These are phyloP conservation scores for Leccinum aurantiacum DNA, from an alignment of 768 basidiomycete genomes.

Conservation along the genomic window DNA sequence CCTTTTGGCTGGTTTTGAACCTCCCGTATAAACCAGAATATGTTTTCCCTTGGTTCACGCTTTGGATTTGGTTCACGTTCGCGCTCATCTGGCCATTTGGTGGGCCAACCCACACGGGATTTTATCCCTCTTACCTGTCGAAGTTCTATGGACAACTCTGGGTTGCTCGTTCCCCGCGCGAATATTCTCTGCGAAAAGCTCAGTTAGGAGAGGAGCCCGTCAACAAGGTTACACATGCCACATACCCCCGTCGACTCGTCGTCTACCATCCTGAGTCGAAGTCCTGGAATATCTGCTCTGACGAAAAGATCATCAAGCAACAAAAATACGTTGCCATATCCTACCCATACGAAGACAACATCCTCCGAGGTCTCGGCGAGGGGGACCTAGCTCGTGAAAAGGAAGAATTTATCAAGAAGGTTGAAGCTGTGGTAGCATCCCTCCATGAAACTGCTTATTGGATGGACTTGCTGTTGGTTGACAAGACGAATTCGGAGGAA, in stretches of 20 bases:
- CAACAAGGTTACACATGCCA: conserved; percentile 9
- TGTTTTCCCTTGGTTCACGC: conserved; percentile 11
- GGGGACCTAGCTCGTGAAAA: background rate
- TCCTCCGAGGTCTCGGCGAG: background rate
- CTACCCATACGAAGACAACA: conserved; percentile 16
- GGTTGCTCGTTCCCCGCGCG: conserved; percentile 23
- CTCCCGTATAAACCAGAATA: background rate
- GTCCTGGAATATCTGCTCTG: conserved; percentile 5
- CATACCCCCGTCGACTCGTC: conserved; percentile 18
- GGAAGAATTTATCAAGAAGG: conserved; percentile 2
- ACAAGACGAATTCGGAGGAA: background rate
- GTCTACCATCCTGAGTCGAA: conserved; percentile 6
- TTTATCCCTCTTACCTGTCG: conserved; percentile 21
- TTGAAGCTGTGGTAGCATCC: conserved; percentile 5
- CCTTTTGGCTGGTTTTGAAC: conserved; percentile 17
- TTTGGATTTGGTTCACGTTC: conserved; percentile 21
- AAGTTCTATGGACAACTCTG: conserved; percentile 26
- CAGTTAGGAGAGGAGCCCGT: conserved; percentile 4
- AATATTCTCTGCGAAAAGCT: conserved; percentile 19
- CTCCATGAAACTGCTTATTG: conserved; percentile 21
- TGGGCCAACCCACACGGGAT: background rate
- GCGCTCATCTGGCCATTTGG: conserved; percentile 19
- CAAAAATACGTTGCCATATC: conserved; percentile 23
- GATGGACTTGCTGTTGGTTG: conserved; percentile 17
- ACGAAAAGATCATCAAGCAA: conserved; percentile 6